Base-by-base conservation (phyloP, 2,329 filamentous ascomycete genomes). In the Niveomyces coronatus region DNA sequence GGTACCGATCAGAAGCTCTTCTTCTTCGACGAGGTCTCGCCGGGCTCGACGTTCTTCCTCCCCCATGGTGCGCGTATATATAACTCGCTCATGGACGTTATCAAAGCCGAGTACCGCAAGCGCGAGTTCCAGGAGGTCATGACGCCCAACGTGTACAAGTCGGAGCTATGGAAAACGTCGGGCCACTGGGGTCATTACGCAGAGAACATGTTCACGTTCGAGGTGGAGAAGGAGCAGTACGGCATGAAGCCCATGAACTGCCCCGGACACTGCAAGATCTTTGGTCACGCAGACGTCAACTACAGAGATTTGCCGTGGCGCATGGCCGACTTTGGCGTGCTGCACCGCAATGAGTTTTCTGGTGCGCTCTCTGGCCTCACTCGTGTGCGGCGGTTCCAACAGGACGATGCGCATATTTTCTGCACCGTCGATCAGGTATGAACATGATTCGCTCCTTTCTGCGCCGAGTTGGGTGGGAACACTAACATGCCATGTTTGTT, bases 171-270 rank as follows among this genome's bases (percentile, higher is more conserved):
- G 91, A 91, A 94, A 67, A 83, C 78, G 16, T 94, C 87, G 8
- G 91, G 91, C 35, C 91, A 96, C 61, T 95, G 89, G 88, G 76
- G 82, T 43, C 62, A 63, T 47, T 64, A 95, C 68, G 77, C 87
- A 55, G 89, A 96, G 46, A 88, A 95, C 64, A 96, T 96, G 89
- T 74, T 74, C 48, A 61, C 68, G 28, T 79, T 94, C 49, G 69
- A 77, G 39, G 66, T 82, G 22, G 88, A 95, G 59, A 94, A 94
- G 68, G 82, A 62, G 48, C 54, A 56, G 33, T 65, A 62, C 43
- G 87, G 79, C 13, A 66, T 96, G 36, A 96, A 96, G 67, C 89
- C 89, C 19, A 96, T 96, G 91, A 96, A 96, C 67, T 98, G 91
- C 64, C 91, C 91, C 4, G 87, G 87, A 19, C 89, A 96, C 63